Base-by-base conservation (phyloP, 2,329 filamentous ascomycete species). In the Aaosphaeria arxii region DNA sequence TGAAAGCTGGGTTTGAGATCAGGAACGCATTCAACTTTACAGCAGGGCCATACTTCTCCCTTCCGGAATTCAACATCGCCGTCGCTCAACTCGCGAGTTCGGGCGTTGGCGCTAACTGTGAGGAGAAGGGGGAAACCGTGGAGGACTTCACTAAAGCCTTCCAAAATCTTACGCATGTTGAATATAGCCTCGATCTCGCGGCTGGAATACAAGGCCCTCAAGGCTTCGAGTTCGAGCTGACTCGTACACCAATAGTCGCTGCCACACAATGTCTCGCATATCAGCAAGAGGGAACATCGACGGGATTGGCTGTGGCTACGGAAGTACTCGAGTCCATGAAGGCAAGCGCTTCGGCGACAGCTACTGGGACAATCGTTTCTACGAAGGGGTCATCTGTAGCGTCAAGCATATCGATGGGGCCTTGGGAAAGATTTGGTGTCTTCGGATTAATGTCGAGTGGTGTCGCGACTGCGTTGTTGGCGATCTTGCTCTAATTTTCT, bases 141-240 rank as follows among this genome's bases (percentile, higher is more conserved):
- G 7, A 5, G 17, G 36, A 43, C n/a, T 48, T 48, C 36, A 29
- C 44, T 29, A 35, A 44, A 1, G 5, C 9, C 13, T 48, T 40
- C 33, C 13, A 28, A 41, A 44, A 48, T 29, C 35, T 48, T 2
- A 44, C 42, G 13, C 46, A 48, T 39, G 46, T 48, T 17, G 35
- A 30, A n/a, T 48, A 44, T 24, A 41, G 40, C n/a, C 11, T 44
- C 6, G 36, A 30, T 33, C 24, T 48, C 6, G 32, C 30, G 30
- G 45, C n/a, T 5, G 46, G 46, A 40, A 7, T 40, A 24, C 9
- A 17, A 7, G 24, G 9, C 4, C 9, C 9, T 40, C 24, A 11
- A 9, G 11, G 11, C 7, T 13, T 40, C 24, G 24, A 9, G 9
- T 40, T 40, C 7, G 11, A 7, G 4, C 7, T 17, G 24, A 40